Evolutionary conservation across 2,329 filamentous ascomycete species (phyloP), one percentile per base, ranked within the genome.

Genomic region (Pyrenochaeta sp.): DNA sequence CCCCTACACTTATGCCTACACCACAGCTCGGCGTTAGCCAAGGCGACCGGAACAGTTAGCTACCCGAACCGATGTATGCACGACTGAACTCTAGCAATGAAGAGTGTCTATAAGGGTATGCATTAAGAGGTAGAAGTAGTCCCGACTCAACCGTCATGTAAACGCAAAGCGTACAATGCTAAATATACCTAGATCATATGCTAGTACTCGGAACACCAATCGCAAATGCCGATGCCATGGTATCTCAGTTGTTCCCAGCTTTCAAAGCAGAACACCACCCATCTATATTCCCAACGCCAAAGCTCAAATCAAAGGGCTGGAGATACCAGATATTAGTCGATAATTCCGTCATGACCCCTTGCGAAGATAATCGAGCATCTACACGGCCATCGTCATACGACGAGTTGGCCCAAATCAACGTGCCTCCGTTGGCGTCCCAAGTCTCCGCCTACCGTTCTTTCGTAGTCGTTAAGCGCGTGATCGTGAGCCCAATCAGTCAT

Each of bases 331-430:
- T 56, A 37, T 50, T 24, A 19, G 32, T 15, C 27, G 32, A 15
- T 52, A 50, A 48, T 39, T 54, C 46, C 50, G 45, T 3, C 47
- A 58, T 28, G 7, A 15, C 2, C 24, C 42, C 9, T 43, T 7
- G 13, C 42, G 10, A 27, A 13, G 15, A 44, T 44, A 44, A 27
- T 12, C 13, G 15, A 28, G 15, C 71, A 75, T 75, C 62, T 74
- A 75, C 72, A 75, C 42, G 37, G 54, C 56, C 58, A 46, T 43
- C 30, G 47, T 75, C 65, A 76, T 59, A 76, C 65, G 49, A 71
- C 52, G 3, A 76, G 50, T 12, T 44, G n/a, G 22, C 62, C 65
- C 12, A 75, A 59, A 47, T 70, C 69, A 32, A 76, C 52, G 6
- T 67, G 64, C 36, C 74, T 59, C 27, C 72, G 46, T 19, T 58